phyloP scores from a whole-genome alignment of 306 rosid genomes.

The Acacia melanoxylon region DNA sequence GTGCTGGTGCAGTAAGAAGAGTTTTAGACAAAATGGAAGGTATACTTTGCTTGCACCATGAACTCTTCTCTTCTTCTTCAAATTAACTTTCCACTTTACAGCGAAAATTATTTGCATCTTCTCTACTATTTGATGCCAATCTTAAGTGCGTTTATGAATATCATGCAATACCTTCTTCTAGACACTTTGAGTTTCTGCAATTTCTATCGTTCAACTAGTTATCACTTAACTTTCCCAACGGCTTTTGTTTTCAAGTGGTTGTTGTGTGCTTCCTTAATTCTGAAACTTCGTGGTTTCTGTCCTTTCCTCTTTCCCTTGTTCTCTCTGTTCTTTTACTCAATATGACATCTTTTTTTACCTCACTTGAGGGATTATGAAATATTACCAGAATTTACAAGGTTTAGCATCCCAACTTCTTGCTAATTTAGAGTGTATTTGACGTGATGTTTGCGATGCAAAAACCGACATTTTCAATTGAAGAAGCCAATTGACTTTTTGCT shows the following conservation, averaged over 20 bases:
- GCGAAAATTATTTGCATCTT: background rate
- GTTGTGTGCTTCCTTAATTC: slow-evolving; percentile 2
- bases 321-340: background rate
- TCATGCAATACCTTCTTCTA: background rate
- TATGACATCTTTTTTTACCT: background rate
- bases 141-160: background rate
- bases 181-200: slow-evolving; percentile 3
- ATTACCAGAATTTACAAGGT: background rate
- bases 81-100: background rate
- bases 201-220: slow-evolving; percentile 8
- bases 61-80: background rate
- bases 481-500: too few relatives aligned
- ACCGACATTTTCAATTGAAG: too few relatives aligned
- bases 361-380: slow-evolving; percentile 3
- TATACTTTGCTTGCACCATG: slow-evolving; percentile 25
- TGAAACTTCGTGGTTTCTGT: slow-evolving; percentile 10
- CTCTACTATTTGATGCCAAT: background rate
- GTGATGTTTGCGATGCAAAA: too few relatives aligned
- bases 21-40: slow-evolving; percentile 94
- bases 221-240: background rate
- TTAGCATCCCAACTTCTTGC: slow-evolving; percentile 1
- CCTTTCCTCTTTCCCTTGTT: slow-evolving; percentile 12
- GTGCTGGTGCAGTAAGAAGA: slow-evolving; percentile 89
- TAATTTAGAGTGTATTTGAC: background rate
- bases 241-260: background rate